Conservation (phyloP, 306 rosid genomes). For the Prunus mume region DNA sequence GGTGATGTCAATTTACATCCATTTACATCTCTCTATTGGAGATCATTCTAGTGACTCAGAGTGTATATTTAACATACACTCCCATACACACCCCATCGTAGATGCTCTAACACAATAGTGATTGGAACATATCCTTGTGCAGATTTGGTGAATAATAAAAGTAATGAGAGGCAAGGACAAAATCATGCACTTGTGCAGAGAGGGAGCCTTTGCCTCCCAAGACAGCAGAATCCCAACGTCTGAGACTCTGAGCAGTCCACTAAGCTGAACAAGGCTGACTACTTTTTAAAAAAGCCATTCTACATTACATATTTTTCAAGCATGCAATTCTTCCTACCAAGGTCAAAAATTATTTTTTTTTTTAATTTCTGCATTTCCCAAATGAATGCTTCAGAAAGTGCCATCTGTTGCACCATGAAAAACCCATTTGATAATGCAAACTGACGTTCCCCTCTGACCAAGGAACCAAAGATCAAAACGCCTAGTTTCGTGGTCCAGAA, state of each 20-base stretch:
- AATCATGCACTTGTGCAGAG: conserved; percentile 27
- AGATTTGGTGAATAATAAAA: background rate
- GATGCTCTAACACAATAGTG: too few species aligned
- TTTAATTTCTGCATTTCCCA: too few species aligned
- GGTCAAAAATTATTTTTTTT: too few species aligned
- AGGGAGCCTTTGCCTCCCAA: conserved; percentile 15
- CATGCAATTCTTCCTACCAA: background rate
- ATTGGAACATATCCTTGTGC: background rate
- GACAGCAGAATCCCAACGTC: conserved; percentile 34
- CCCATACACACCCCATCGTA: too few species aligned
- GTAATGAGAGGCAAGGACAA: conserved; percentile 9
- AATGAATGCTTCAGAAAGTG: background rate
- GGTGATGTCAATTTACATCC: too few species aligned
- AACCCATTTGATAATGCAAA: background rate
- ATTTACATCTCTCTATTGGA: too few species aligned
- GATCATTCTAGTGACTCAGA: too few species aligned
- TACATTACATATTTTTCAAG: background rate
- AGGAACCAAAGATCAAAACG: background rate
- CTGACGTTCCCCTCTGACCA: background rate
- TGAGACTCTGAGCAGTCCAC: conserved; percentile 14
- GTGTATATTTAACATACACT: too few species aligned
- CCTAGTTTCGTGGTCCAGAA: background rate
- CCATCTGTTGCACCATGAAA: background rate
- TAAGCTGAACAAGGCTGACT: conserved; percentile 22
- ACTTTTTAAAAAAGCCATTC: conserved; percentile 22